Base-by-base conservation (phyloP, 2,329 filamentous ascomycete genomes). In the Lecanosticta acicola region DNA sequence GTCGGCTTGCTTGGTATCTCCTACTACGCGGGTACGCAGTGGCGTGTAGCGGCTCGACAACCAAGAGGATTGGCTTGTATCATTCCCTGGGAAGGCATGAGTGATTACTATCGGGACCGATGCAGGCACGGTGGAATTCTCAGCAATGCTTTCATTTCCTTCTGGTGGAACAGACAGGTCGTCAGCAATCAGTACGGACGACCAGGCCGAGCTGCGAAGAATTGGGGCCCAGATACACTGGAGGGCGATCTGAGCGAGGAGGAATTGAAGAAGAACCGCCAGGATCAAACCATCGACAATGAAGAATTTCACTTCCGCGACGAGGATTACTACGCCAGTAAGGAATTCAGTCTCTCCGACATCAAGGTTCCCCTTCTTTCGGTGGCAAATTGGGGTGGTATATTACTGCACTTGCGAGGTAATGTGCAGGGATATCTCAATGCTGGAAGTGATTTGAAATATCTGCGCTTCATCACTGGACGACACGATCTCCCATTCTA, bases 401-500 rank as follows among this genome's bases (percentile, higher is more conserved):
- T 86, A 39, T 63, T 82, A 3, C 71, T 87, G 1, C 83, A 87
- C 54, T 71, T 86, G 3, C 72, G 83, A 5, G 83, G 83, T 2
- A 87, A 87, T 53, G 72, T 87, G 5, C 73, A 83, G 56, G 83
- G 83, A 0, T 87, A 76, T 46, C 67, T 68, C 1, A 72, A 80
- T 39, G 82, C 83, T 0, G 80, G 81, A 0, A 85, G 82, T 0
- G 71, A 79, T 47, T 69, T 80, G 50, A 87, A 87, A 61, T 87
- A 83, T 53, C 70, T 87, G 0, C 76, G 83, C 4, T 79, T 85
- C 60, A 83, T 86, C 58, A 81, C 77, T 0, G 83, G 84, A 1
- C 74, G 84, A 0, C 83, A 87, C 51, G 83, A 87, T 55, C 69
- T 87, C 1, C 83, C 83, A 0, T 86, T 87, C 61, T 87, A 85